Evolutionary conservation across 129 eudicot genomes (phyloP).

Genomic region (Rutidosis leptorrhynchoides): DNA sequence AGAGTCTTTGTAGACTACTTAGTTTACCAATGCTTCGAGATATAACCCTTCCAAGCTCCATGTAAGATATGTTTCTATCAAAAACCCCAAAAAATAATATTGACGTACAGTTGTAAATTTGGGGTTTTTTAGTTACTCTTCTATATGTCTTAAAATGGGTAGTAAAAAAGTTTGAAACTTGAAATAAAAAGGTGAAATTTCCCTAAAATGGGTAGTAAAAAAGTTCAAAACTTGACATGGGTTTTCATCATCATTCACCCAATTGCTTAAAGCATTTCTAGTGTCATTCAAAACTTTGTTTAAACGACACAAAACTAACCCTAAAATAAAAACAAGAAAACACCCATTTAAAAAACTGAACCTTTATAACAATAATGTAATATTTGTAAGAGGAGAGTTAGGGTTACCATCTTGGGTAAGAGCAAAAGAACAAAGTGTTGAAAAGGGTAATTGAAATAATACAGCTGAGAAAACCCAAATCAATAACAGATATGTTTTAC

Average conservation of each 20-base stretch:
- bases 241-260: conserved; percentile 68
- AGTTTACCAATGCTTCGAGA: conserved; percentile 91
- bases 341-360: conserved; percentile 5
- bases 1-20: conserved; percentile 76
- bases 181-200: conserved; percentile 23
- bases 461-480: conserved; percentile 44
- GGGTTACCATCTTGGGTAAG: conserved; percentile 73
- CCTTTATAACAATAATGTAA: background rate
- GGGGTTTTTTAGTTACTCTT: conserved; percentile 13
- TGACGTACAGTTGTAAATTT: background rate
- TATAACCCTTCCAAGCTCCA: conserved; percentile 83
- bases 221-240: conserved; percentile 91
- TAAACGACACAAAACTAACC: conserved; percentile 76
- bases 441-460: conserved; percentile 56
- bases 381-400: background rate
- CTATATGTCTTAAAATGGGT: background rate
- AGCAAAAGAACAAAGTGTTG: conserved; percentile 45
- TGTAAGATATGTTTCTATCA: conserved; percentile 76
- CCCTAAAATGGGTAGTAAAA: too few relatives aligned
- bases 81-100: background rate
- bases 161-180: background rate
- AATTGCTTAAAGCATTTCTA: conserved; percentile 53
- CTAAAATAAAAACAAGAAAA: conserved; percentile 34
- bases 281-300: conserved; percentile 73
- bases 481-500: conserved; percentile 19